phyloP scores from a whole-genome alignment of 106 monocot genomes.

The Acanthochlamys bracteata region DNA sequence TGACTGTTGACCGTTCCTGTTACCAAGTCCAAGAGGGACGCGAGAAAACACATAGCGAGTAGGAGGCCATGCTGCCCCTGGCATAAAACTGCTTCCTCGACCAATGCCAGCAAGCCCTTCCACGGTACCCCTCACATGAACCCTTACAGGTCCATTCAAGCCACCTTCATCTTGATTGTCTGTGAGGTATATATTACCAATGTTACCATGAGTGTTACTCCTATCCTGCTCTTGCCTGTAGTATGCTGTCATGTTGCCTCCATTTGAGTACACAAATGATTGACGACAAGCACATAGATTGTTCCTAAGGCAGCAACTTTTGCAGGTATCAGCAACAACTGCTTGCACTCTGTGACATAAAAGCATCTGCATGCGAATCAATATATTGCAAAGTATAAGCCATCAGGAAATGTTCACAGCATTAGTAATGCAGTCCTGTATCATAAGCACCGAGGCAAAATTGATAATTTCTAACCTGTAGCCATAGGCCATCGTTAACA shows the following conservation, averaged over 20 bases:
- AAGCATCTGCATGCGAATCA: constrained; percentile 96
- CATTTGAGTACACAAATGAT: constrained; percentile 60
- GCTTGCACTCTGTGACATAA: constrained; percentile 82
- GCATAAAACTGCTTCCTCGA: constrained; percentile 59
- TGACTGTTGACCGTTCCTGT: constrained; percentile 72
- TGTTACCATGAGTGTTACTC: constrained; percentile 28
- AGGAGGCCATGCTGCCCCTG: constrained; percentile 75
- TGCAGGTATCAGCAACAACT: constrained; percentile 76
- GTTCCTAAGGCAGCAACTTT: constrained; percentile 73
- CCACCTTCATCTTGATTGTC: constrained; percentile 77
- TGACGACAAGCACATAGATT: constrained; percentile 78
- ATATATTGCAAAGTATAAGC: not conserved
- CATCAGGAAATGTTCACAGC: too few relatives aligned
- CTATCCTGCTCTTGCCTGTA: constrained; percentile 70
- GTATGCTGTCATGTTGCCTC: constrained; percentile 26
- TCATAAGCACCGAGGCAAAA: too few relatives aligned
- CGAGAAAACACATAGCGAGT: constrained; percentile 94
- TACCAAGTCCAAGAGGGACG: constrained; percentile 71
- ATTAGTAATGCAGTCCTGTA: too few relatives aligned
- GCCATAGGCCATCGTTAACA: constrained; percentile 96
- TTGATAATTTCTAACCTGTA: constrained; percentile 49
- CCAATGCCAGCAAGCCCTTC: constrained; percentile 98
- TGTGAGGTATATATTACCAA: constrained; percentile 58
- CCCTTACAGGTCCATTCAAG: constrained; percentile 54
- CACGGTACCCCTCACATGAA: constrained; percentile 70